Evolutionary conservation across 768 basidiomycete genomes (phyloP), one percentile per base, ranked within the genome.

Genomic region (Ramaria sp.): DNA sequence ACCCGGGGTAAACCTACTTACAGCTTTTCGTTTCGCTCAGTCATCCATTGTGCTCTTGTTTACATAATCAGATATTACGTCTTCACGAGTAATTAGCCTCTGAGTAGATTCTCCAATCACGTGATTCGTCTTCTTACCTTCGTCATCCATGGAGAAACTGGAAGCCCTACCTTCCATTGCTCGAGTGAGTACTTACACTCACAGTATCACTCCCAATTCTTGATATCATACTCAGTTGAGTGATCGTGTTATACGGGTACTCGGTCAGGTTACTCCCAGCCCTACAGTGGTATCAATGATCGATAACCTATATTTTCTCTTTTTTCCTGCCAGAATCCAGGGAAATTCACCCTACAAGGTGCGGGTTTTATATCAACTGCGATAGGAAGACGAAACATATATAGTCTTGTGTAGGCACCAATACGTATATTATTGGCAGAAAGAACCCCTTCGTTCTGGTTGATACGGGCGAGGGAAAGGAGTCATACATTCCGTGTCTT

Each of bases 341-440:
- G 90, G 3, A 83, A 86, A 61, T 92, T 88, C 64, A 92, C 90
- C 0, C 72, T 95, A 0, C 89, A 93, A 73, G 91, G 88, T 83
- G 38, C 51, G 52, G 18, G 13, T 27, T 22, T 16, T 12, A 3
- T 30, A 24, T 27, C 9, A 22, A 12, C 20, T 47, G 6, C 15
- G 3, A n/a, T 47, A 8, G 13, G 25, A 47, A 7, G 20, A 42
- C 22, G 8, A 24, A 39, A 30, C 15, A n/a, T n/a, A n/a, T n/a
- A n/a, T n/a, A n/a, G n/a, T n/a, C 18, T 3, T 5, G 5, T 15
- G 6, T 52, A 88, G 88, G 91, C 18, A 95, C 92, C 2, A 93
- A 95, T 63, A 93, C 91, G 1, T 96, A 95, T 63, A 72, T 96
- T 58, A 61, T 94, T 43, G 90, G 90, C 22, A 67, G 69, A 50